A percentile compares a stretch with the other conserved stretches of the same genome.
Conservation (phyloP, 768 basidiomycete species). For the Bullera alba region DNA sequence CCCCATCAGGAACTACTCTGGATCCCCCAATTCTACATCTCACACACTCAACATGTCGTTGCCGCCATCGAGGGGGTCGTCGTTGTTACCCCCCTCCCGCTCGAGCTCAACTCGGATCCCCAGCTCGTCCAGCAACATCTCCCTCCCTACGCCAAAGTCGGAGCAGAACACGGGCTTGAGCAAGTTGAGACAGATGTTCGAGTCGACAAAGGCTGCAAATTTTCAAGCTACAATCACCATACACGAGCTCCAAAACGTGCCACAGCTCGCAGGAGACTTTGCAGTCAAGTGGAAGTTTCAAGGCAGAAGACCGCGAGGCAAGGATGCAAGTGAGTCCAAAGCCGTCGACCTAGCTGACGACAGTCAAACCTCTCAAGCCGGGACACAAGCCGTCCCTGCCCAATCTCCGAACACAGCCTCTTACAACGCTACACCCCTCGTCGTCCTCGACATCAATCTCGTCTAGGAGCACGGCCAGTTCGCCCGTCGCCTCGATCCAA, state of each 20-base stretch:
- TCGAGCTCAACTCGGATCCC: too few species aligned
- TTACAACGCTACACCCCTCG: conserved; percentile 2
- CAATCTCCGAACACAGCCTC: conserved; percentile 20
- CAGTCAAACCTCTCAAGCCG: background rate
- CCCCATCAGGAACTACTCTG: too few species aligned
- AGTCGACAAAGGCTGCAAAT: conserved; percentile 18
- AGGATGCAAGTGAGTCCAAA: conserved; percentile 8
- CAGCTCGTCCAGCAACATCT: too few species aligned
- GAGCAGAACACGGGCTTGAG: too few species aligned
- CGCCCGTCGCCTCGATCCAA: background rate
- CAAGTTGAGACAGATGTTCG: conserved; percentile 21
- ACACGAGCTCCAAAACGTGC: conserved; percentile 32
- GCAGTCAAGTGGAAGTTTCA: conserved; percentile 30
- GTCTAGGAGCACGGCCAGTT: too few species aligned
- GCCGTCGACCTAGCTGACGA: background rate
- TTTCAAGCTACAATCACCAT: conserved; percentile 23
- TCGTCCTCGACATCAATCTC: conserved; percentile 10
- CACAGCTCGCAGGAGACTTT: conserved; percentile 32
- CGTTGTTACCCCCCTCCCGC: too few species aligned
- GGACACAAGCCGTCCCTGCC: conserved; percentile 25
- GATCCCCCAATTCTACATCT: too few species aligned
- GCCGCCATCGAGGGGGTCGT: too few species aligned
- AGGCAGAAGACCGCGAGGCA: conserved; percentile 21
- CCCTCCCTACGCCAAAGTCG: too few species aligned
- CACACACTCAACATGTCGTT: too few species aligned